These are phyloP conservation scores for Puccinia brachypodii DNA, from an alignment of 1,284 basidiomycete genomes.

Conservation along the genomic window DNA sequence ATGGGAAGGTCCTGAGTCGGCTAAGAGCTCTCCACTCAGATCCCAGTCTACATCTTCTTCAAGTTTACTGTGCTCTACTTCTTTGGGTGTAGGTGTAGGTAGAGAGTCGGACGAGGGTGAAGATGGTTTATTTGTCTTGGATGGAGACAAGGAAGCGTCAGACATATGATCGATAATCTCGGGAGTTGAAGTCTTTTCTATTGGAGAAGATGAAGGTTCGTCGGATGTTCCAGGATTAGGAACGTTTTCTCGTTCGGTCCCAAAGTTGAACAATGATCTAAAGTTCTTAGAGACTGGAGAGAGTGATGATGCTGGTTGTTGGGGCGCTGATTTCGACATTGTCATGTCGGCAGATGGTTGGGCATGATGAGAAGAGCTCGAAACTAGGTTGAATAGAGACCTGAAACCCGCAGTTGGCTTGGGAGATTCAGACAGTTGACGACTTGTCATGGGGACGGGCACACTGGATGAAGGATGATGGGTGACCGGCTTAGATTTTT, in stretches of 20 bases:
- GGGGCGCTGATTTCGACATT: background rate
- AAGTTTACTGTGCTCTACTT: background rate
- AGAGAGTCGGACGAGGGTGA: background rate
- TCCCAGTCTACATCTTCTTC: slow-evolving; percentile 48
- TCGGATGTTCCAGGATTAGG: background rate
- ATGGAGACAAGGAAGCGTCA: background rate
- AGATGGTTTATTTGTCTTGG: background rate
- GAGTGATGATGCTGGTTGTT: background rate
- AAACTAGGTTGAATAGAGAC: slow-evolving; percentile 37
- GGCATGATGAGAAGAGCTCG: background rate
- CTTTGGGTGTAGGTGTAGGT: background rate
- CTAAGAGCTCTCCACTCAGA: slow-evolving; percentile 12
- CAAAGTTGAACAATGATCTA: slow-evolving; percentile 44
- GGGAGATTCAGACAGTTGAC: background rate
- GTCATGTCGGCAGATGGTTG: background rate
- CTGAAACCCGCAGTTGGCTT: slow-evolving; percentile 22
- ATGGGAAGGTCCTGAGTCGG: background rate
- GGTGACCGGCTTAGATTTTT: background rate
- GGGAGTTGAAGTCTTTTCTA: slow-evolving; percentile 13
- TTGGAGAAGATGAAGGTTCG: slow-evolving; percentile 12
- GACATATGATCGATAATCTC: slow-evolving; percentile 34
- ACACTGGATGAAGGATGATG: background rate
- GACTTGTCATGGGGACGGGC: background rate
- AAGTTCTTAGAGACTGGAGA: slow-evolving; percentile 23
- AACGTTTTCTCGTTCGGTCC: background rate